Evolutionary conservation across 2,329 filamentous ascomycete genomes (phyloP).

Genomic region (Sclerotinia spermophila): DNA sequence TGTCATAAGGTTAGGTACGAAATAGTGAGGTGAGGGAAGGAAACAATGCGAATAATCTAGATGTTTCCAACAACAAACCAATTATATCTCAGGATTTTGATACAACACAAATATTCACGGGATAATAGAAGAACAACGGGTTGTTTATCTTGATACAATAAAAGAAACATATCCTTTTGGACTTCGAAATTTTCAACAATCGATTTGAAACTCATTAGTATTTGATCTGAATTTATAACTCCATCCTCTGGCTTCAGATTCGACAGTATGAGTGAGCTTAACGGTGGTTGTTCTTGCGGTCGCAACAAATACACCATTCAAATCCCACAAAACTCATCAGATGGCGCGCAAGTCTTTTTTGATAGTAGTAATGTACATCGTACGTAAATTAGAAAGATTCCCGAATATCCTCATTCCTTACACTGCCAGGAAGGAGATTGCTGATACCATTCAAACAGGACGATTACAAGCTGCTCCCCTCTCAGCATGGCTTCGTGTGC

Average conservation of each 20-base stretch:
- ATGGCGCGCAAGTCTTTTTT: constrained; percentile 68
- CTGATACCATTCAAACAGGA: constrained; percentile 45
- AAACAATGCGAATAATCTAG: constrained; percentile 14
- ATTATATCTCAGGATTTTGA: constrained; percentile 1
- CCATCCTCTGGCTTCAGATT: neutral
- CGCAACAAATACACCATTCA: constrained; percentile 77
- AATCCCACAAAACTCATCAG: constrained; percentile 56
- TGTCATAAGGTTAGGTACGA: neutral
- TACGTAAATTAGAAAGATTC: constrained; percentile 46
- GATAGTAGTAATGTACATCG: constrained; percentile 50
- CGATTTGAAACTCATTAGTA: neutral
- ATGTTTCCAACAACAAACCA: constrained; percentile 16
- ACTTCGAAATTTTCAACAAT: neutral
- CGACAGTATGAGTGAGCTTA: constrained; percentile 10
- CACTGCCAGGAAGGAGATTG: neutral
- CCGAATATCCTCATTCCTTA: neutral
- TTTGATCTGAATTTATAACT: neutral
- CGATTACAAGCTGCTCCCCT: constrained; percentile 66
- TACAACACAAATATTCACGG: neutral
- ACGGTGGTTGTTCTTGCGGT: constrained; percentile 80
- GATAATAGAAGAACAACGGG: neutral
- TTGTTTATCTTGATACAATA: neutral
- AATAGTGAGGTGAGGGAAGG: neutral
- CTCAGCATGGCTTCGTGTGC: constrained; percentile 78
- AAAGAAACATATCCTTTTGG: neutral